These are phyloP conservation scores for Beauveria varroae DNA, from an alignment of 2,329 filamentous ascomycete species.

Conservation along the genomic window DNA sequence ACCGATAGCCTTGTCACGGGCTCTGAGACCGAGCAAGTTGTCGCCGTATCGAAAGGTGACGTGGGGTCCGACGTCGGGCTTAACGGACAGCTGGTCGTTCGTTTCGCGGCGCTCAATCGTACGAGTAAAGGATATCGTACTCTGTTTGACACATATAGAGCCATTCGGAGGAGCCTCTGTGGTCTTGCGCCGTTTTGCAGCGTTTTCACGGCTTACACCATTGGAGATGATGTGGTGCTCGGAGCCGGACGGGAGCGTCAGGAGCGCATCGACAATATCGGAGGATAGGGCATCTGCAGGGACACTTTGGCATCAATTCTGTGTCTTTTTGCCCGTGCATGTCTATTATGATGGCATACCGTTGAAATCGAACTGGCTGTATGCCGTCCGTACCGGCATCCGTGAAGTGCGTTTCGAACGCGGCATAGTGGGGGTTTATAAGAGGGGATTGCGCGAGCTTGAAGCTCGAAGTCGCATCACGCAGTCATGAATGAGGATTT, in stretches of 20 bases:
- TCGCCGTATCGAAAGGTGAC: slow-evolving; percentile 1
- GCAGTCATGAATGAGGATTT: background rate
- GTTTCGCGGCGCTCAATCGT: slow-evolving; percentile 14
- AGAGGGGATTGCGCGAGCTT: background rate
- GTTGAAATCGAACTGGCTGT: slow-evolving; percentile 3
- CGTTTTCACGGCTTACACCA: slow-evolving; percentile 9
- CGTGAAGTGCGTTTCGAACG: background rate
- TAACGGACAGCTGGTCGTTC: slow-evolving; percentile 6
- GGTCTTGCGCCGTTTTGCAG: slow-evolving; percentile 26
- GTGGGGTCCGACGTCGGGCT: slow-evolving; percentile 16
- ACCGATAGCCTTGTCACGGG: background rate
- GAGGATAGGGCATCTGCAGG: slow-evolving; percentile 19
- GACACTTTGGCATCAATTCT: background rate
- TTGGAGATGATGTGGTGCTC: slow-evolving; percentile 9
- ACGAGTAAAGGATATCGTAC: slow-evolving; percentile 21
- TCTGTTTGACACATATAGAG: slow-evolving; percentile 21
- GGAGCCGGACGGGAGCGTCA: slow-evolving; percentile 15
- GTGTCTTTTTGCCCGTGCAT: background rate
- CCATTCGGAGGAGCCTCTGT: slow-evolving; percentile 1
- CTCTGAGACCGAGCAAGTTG: background rate
- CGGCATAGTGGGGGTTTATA: background rate
- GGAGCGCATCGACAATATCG: slow-evolving; percentile 17
- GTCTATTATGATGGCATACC: background rate
- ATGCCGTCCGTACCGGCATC: background rate
- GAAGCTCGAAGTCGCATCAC: background rate